Percentiles rank a stretch among this genome's conserved stretches.
Conservation (phyloP, 108 stramenopile genomes). For the Skeletonema potamos region DNA sequence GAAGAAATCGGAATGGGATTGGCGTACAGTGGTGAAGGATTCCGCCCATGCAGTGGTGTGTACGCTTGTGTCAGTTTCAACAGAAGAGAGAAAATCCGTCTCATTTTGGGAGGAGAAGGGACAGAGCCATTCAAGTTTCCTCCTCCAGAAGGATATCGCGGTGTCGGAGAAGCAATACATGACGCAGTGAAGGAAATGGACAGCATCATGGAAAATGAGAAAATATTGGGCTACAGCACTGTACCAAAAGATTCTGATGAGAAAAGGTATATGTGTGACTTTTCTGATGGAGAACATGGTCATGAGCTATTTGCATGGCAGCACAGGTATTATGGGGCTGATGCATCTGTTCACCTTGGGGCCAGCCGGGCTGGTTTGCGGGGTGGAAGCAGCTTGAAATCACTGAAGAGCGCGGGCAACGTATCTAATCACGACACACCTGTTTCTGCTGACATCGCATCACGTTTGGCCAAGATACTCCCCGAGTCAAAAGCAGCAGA, state of each 20-base stretch:
- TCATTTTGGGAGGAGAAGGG: constrained; percentile 73
- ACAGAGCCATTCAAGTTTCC: constrained; percentile 64
- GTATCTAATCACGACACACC: constrained; percentile 6
- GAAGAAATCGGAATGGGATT: constrained; percentile 89
- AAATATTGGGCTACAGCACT: constrained; percentile 14
- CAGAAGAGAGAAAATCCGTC: constrained; percentile 69
- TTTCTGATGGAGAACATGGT: constrained; percentile 88
- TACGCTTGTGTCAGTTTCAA: constrained; percentile 91
- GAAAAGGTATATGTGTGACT: constrained; percentile 78
- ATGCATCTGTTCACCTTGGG: constrained; percentile 87
- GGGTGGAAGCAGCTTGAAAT: constrained; percentile 9
- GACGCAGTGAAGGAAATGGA: constrained; percentile 61
- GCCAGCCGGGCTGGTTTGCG: constrained; percentile 41
- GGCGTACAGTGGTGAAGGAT: constrained; percentile 81
- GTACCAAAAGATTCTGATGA: neutral
- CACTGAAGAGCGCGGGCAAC: constrained; percentile 3
- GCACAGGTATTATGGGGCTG: constrained; percentile 88
- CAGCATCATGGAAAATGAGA: constrained; percentile 58
- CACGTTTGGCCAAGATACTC: constrained; percentile 31
- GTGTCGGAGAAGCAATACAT: constrained; percentile 80
- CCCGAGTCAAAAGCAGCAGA: constrained; percentile 24
- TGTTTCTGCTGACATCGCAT: constrained; percentile 26
- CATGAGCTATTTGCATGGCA: constrained; percentile 89
- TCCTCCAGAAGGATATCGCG: constrained; percentile 76
- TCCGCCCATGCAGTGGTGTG: constrained; percentile 86